These are phyloP conservation scores for Botrytis pseudocinerea DNA, from an alignment of 2,329 filamentous ascomycete species.

Conservation along the genomic window DNA sequence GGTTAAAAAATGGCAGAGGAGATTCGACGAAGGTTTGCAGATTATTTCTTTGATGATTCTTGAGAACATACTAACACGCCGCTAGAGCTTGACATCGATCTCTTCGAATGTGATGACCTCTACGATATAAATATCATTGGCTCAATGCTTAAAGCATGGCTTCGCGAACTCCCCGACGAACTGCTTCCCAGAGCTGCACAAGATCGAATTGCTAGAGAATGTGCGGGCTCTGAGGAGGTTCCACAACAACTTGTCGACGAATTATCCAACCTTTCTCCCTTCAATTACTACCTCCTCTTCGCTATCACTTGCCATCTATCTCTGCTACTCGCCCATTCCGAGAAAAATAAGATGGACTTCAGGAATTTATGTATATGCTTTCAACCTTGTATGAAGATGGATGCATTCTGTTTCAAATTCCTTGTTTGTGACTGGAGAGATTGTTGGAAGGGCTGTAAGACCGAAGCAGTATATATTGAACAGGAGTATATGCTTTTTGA, in stretches of 20 bases:
- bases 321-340: slow-evolving; percentile 83
- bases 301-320: slow-evolving; percentile 96
- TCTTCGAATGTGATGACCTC: slow-evolving; percentile 82
- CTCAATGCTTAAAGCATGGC: slow-evolving; percentile 94
- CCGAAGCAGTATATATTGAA: slow-evolving; percentile 77
- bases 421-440: slow-evolving; percentile 93
- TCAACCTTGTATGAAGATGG: slow-evolving; percentile 94
- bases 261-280: slow-evolving; percentile 89
- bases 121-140: slow-evolving; percentile 97
- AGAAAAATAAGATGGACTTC: slow-evolving; percentile 98
- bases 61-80: slow-evolving; percentile 28
- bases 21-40: slow-evolving; percentile 75
- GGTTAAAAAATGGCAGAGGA: slow-evolving; percentile 90
- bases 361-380: slow-evolving; percentile 96
- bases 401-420: slow-evolving; percentile 92
- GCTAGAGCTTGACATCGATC: slow-evolving; percentile 80
- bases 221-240: slow-evolving; percentile 73
- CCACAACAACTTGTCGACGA: slow-evolving; percentile 87
- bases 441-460: slow-evolving; percentile 96
- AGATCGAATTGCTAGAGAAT: slow-evolving; percentile 76
- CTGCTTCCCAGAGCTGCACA: slow-evolving; percentile 85
- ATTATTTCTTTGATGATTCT: background rate
- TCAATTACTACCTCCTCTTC: slow-evolving; percentile 97
- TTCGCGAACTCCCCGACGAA: slow-evolving; percentile 91
- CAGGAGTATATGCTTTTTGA: slow-evolving; percentile 65